These are phyloP conservation scores for Blastobotrys parvus DNA, from an alignment of 805 yeast genomes.

Conservation along the genomic window DNA sequence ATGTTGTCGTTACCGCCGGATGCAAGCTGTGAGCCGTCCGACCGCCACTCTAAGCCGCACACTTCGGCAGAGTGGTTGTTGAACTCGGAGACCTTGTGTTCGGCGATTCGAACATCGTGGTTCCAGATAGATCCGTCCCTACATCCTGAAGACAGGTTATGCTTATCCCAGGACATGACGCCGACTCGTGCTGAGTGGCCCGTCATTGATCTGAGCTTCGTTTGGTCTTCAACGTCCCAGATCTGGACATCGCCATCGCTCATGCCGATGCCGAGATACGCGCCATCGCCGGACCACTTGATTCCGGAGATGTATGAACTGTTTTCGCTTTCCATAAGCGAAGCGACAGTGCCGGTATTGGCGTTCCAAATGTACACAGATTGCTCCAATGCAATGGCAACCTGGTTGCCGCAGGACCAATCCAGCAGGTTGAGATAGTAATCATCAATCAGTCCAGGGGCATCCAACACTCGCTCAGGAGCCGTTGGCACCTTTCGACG, in stretches of 20 bases:
- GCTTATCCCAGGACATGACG: slow-evolving; percentile 77
- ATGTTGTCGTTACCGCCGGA: slow-evolving; percentile 93
- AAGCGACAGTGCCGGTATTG: slow-evolving; percentile 63
- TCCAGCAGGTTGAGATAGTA: slow-evolving; percentile 78
- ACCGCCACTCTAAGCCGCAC: slow-evolving; percentile 82
- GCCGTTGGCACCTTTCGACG: slow-evolving; percentile 66
- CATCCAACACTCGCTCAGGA: slow-evolving; percentile 91
- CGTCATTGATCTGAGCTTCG: slow-evolving; percentile 71
- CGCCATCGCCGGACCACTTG: slow-evolving; percentile 87
- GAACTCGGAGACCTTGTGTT: slow-evolving; percentile 57
- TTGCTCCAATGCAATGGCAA: slow-evolving; percentile 83
- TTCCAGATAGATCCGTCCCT: slow-evolving; percentile 76
- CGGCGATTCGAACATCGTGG: slow-evolving; percentile 81
- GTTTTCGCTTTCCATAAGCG: slow-evolving; percentile 42
- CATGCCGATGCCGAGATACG: slow-evolving; percentile 74
- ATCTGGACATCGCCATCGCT: slow-evolving; percentile 81
- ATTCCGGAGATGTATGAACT: slow-evolving; percentile 58
- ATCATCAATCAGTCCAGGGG: slow-evolving; percentile 91
- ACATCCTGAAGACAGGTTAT: slow-evolving; percentile 78
- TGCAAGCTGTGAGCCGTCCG: slow-evolving; percentile 78
- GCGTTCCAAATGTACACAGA: slow-evolving; percentile 93
- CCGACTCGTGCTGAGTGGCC: slow-evolving; percentile 73
- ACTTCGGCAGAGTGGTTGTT: slow-evolving; percentile 77
- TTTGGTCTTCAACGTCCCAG: slow-evolving; percentile 80
- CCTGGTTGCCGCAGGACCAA: slow-evolving; percentile 76